Conservation (phyloP, 441 rosid species). For the Hypseocharis bilobata region DNA sequence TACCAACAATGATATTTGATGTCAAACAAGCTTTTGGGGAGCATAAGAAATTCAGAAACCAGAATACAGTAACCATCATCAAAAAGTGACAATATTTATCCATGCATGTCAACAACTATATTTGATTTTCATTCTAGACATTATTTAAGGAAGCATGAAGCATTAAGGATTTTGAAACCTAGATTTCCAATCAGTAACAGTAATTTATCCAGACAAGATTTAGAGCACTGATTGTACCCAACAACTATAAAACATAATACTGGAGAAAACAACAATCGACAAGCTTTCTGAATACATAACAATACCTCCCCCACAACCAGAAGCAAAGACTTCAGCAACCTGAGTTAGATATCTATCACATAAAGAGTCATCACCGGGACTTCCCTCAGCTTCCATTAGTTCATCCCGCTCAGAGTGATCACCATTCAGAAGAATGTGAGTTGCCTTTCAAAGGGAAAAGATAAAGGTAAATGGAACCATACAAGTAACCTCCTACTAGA, state of each 20-base stretch:
- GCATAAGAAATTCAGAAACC: not conserved
- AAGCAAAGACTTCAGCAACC: conserved; percentile 46
- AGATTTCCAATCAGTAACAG: conserved; percentile 1
- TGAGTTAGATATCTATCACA: conserved; percentile 52
- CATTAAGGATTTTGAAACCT: conserved; percentile 1
- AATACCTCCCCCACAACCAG: conserved; percentile 46
- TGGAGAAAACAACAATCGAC: conserved; percentile 9
- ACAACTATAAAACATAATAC: not conserved
- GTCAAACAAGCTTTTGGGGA: not conserved
- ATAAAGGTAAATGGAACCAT: conserved; percentile 16
- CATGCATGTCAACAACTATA: not conserved
- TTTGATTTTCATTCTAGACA: conserved; percentile 7
- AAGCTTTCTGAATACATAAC: conserved; percentile 13
- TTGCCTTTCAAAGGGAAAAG: conserved; percentile 44
- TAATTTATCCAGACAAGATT: not conserved
- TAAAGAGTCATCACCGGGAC: conserved; percentile 37
- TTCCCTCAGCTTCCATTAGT: conserved; percentile 47
- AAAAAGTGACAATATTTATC: not conserved
- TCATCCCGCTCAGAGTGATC: conserved; percentile 46
- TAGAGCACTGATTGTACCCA: conserved; percentile 5
- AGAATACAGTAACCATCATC: not conserved
- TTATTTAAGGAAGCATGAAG: conserved; percentile 12
- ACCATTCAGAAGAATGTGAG: conserved; percentile 52
- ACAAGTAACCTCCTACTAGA: conserved; percentile 10
- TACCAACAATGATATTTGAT: not conserved